phyloP scores from a whole-genome alignment of 768 basidiomycete genomes.

The Sistotremastrum niveocremeum region DNA sequence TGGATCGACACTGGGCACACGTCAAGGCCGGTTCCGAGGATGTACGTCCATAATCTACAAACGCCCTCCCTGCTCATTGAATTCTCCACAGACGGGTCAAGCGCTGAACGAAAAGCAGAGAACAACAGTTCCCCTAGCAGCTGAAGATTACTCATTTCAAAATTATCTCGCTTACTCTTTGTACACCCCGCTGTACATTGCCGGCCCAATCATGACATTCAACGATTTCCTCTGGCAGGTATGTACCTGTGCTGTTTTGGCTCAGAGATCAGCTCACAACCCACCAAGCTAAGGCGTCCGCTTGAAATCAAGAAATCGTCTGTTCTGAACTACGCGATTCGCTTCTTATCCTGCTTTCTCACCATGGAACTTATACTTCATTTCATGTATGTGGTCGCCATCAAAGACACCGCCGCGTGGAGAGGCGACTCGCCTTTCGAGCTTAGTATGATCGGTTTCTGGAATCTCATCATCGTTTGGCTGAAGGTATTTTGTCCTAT shows the following conservation, averaged over 20 bases:
- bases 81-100: constrained; percentile 14
- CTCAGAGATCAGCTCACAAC: neutral
- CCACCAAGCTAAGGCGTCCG: neutral
- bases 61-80: neutral
- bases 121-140: constrained; percentile 37
- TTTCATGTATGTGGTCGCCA: constrained; percentile 93
- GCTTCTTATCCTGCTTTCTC: constrained; percentile 58
- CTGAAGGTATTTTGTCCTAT: constrained; percentile 59
- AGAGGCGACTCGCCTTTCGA: constrained; percentile 60
- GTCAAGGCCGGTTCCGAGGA: constrained; percentile 24
- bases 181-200: constrained; percentile 90
- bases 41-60: constrained; percentile 19
- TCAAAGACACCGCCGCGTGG: constrained; percentile 86
- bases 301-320: too few relatives aligned
- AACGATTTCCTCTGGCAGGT: constrained; percentile 96
- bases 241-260: constrained; percentile 9
- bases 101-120: constrained; percentile 47
- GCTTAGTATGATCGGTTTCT: constrained; percentile 88
- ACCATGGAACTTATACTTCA: constrained; percentile 90
- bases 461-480: constrained; percentile 96
- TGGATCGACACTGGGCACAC: constrained; percentile 87
- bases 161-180: constrained; percentile 79
- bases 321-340: constrained; percentile 40
- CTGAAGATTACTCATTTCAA: constrained; percentile 45
- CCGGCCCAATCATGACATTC: constrained; percentile 92